Percentiles rank a stretch among this genome's conserved stretches.
Evolutionary conservation across 345 rosid genomes (phyloP).

Genomic region (Populus simonii): DNA sequence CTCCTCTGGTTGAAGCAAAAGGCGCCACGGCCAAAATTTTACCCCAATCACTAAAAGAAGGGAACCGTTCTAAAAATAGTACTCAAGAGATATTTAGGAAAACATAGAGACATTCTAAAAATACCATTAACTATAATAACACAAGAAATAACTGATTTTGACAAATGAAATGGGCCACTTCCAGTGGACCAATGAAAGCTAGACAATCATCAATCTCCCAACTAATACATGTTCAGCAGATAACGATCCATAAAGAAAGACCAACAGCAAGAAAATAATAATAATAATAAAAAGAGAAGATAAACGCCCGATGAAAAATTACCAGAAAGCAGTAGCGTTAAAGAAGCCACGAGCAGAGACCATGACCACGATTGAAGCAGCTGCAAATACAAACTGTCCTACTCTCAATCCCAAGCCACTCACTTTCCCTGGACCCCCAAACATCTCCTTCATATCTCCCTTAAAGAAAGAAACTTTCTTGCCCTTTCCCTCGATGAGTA

Average conservation of each 20-base stretch:
- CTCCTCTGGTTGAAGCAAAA: not conserved
- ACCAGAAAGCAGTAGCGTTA: slow-evolving; percentile 46
- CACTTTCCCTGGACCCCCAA: slow-evolving; percentile 46
- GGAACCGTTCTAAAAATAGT: not conserved
- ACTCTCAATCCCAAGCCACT: slow-evolving; percentile 41
- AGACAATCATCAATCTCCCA: not conserved
- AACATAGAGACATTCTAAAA: not conserved
- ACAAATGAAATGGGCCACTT: not conserved
- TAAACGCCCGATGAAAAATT: not conserved
- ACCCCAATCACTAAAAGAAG: not conserved
- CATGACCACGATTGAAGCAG: slow-evolving; percentile 44
- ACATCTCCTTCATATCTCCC: slow-evolving; percentile 35
- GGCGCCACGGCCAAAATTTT: not conserved
- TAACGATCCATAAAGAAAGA: not conserved
- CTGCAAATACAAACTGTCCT: slow-evolving; percentile 40
- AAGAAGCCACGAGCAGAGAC: slow-evolving; percentile 36
- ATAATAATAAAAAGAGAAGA: not conserved
- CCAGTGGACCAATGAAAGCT: not conserved
- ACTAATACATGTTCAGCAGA: not conserved
- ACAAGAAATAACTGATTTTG: not conserved
- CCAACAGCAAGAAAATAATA: not conserved
- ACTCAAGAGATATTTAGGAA: not conserved
- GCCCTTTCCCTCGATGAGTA: not conserved
- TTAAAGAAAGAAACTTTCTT: not conserved
- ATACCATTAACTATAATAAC: not conserved